Evolutionary conservation across 2,329 filamentous ascomycete genomes (phyloP).

Genomic region (Coniochaeta hoffmannii): DNA sequence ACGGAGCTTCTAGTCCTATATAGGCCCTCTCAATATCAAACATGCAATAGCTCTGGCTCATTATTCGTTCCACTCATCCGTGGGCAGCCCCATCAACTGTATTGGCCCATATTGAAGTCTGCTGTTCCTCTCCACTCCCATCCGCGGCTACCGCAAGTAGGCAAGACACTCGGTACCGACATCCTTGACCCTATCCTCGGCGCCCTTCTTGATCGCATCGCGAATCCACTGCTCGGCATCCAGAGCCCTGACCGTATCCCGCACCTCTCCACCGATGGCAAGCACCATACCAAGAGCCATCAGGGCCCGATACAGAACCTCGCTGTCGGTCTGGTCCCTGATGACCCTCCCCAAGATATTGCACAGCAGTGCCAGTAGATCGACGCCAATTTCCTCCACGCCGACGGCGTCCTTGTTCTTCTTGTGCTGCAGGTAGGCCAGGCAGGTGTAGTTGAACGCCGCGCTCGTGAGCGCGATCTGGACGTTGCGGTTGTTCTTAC

Average conservation of each 20-base stretch:
- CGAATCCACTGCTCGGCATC: slow-evolving; percentile 32
- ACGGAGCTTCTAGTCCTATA: neutral
- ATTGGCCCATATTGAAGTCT: neutral
- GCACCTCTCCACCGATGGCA: slow-evolving; percentile 42
- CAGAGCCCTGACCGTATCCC: slow-evolving; percentile 33
- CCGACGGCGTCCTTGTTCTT: slow-evolving; percentile 26
- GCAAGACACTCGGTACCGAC: slow-evolving; percentile 38
- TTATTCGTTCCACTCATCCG: neutral
- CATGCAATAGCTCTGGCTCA: neutral
- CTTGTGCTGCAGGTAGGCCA: slow-evolving; percentile 44
- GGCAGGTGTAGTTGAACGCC: slow-evolving; percentile 77
- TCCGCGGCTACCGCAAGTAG: slow-evolving; percentile 16
- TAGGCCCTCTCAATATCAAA: neutral
- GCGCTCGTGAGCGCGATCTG: slow-evolving; percentile 75
- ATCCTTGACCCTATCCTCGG: slow-evolving; percentile 40
- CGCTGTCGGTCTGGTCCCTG: slow-evolving; percentile 62
- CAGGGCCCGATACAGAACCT: slow-evolving; percentile 75
- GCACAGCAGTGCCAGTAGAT: slow-evolving; percentile 33
- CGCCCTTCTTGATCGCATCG: slow-evolving; percentile 32
- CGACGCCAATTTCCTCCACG: slow-evolving; percentile 29
- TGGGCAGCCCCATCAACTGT: neutral
- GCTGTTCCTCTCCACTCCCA: neutral
- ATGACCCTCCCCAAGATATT: slow-evolving; percentile 57
- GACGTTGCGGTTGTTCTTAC: slow-evolving; percentile 64
- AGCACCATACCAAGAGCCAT: slow-evolving; percentile 78